Evolutionary conservation across 2,329 filamentous ascomycete genomes (phyloP).

Genomic region (Pezicula radicicola): DNA sequence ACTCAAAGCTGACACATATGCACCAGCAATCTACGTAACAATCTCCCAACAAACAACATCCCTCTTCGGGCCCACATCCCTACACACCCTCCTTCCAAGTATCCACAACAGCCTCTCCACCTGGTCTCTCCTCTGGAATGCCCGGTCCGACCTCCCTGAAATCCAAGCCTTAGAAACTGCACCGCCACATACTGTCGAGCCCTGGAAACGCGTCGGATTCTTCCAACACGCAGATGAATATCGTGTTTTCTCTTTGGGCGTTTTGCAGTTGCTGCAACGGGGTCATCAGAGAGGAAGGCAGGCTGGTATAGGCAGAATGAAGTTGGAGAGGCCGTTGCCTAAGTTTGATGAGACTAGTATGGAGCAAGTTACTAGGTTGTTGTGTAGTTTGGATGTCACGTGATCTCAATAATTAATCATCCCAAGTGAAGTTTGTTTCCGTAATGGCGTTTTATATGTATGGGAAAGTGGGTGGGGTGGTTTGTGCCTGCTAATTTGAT

Average conservation of each 20-base stretch:
- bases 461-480: too few species aligned
- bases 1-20: not conserved
- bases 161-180: not conserved
- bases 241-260: not conserved
- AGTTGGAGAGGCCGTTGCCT: not conserved
- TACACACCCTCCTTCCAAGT: not conserved
- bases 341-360: constrained; percentile 2
- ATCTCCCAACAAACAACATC: not conserved
- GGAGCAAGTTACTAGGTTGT: not conserved
- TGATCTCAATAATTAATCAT: too few species aligned
- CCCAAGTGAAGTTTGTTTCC: too few species aligned
- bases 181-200: not conserved
- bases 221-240: constrained; percentile 1
- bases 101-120: not conserved
- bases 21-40: not conserved
- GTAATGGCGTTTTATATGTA: too few species aligned
- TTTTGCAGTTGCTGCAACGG: not conserved
- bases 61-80: not conserved
- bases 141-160: not conserved
- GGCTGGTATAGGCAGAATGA: not conserved
- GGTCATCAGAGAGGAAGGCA: not conserved
- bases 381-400: not conserved
- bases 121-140: not conserved
- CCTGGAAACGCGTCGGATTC: constrained; percentile 1
- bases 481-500: too few species aligned